Percentiles rank a stretch among this genome's conserved stretches.
Evolutionary conservation across 1,139 yeast genomes (phyloP).

Genomic region (Geotrichum bryndzae): DNA sequence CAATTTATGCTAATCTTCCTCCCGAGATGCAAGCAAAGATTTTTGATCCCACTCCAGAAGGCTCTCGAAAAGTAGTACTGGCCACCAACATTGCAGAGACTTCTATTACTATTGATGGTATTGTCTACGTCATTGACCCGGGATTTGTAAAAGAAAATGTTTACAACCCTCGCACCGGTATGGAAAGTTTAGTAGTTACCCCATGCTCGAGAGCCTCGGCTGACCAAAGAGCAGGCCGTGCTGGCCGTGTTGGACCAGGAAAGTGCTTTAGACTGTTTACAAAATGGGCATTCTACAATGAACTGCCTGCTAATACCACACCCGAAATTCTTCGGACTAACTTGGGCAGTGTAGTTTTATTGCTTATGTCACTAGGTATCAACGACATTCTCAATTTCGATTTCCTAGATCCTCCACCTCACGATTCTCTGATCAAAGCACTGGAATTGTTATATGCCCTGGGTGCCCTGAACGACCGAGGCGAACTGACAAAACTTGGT

Average conservation of each 20-base stretch:
- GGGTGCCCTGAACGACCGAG: slow-evolving; percentile 81
- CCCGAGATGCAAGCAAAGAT: slow-evolving; percentile 74
- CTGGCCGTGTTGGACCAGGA: slow-evolving; percentile 96
- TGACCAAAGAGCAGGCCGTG: slow-evolving; percentile 94
- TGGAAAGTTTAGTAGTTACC: slow-evolving; percentile 79
- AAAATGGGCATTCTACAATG: slow-evolving; percentile 76
- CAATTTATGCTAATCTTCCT: slow-evolving; percentile 90
- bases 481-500: slow-evolving; percentile 73
- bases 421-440: slow-evolving; percentile 66
- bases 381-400: slow-evolving; percentile 77
- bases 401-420: slow-evolving; percentile 80
- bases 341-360: slow-evolving; percentile 64
- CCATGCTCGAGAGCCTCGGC: slow-evolving; percentile 94
- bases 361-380: slow-evolving; percentile 74
- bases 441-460: slow-evolving; percentile 73
- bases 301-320: slow-evolving; percentile 67
- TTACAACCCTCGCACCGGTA: slow-evolving; percentile 75
- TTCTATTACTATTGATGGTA: slow-evolving; percentile 89
- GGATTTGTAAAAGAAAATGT: slow-evolving; percentile 89
- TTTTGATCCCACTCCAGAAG: slow-evolving; percentile 81
- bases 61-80: slow-evolving; percentile 75
- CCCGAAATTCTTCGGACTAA: slow-evolving; percentile 89
- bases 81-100: slow-evolving; percentile 98
- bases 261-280: slow-evolving; percentile 87
- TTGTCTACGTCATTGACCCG: slow-evolving; percentile 81